These are phyloP conservation scores for Aureobasidium namibiae DNA, from an alignment of 2,329 filamentous ascomycete species.

Conservation along the genomic window DNA sequence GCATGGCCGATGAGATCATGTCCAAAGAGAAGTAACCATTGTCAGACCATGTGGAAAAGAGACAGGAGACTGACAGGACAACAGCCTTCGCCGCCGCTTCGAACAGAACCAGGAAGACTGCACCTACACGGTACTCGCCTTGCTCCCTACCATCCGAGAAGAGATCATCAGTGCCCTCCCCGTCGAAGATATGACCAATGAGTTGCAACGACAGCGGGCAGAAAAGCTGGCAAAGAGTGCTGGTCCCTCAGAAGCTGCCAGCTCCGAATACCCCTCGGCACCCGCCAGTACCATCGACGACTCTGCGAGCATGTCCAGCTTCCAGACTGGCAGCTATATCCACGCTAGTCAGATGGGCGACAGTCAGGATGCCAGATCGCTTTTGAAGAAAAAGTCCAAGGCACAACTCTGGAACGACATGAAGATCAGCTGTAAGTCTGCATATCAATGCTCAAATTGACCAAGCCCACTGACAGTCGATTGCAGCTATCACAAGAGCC, in stretches of 20 bases:
- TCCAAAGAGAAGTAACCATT: constrained; percentile 77
- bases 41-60: background rate
- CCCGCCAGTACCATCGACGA: constrained; percentile 70
- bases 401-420: constrained; percentile 94
- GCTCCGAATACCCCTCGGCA: constrained; percentile 49
- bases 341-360: constrained; percentile 70
- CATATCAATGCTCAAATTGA: background rate
- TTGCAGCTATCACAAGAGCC: constrained; percentile 72
- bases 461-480: constrained; percentile 14
- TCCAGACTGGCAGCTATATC: constrained; percentile 73
- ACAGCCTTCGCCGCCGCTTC: constrained; percentile 84
- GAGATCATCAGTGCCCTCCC: constrained; percentile 82
- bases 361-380: constrained; percentile 31
- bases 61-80: background rate
- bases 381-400: constrained; percentile 67
- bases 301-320: constrained; percentile 63
- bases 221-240: constrained; percentile 57
- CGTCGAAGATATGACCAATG: constrained; percentile 85
- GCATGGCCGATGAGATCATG: constrained; percentile 92
- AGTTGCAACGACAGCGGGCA: constrained; percentile 88
- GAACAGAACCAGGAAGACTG: constrained; percentile 99
- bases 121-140: constrained; percentile 92
- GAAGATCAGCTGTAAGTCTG: constrained; percentile 79
- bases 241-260: constrained; percentile 47
- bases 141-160: constrained; percentile 83